Conservation (phyloP, 192 early-diverging fungal genomes). For the Podila epigama region DNA sequence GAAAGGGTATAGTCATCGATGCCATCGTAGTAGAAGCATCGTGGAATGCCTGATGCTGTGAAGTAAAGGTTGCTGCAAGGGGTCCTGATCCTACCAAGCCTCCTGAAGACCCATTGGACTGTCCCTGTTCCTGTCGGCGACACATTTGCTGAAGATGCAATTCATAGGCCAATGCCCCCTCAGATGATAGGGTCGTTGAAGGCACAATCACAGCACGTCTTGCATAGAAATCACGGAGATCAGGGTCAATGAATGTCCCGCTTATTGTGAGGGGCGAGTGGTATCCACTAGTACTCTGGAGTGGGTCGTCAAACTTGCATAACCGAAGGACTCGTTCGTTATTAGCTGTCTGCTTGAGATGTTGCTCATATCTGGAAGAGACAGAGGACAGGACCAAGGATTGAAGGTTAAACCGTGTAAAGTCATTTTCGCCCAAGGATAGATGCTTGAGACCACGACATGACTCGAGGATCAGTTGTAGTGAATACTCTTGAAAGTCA, state of each 20-base stretch:
- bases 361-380: neutral
- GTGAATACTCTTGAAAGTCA: constrained; percentile 42
- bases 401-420: constrained; percentile 26
- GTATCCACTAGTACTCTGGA: constrained; percentile 10
- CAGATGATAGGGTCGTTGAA: neutral
- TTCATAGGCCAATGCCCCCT: neutral
- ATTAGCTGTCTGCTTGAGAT: neutral
- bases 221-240: constrained; percentile 12
- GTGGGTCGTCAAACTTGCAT: constrained; percentile 33
- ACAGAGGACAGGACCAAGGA: neutral
- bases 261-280: neutral
- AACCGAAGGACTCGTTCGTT: neutral
- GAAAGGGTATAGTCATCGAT: no score
- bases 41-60: neutral
- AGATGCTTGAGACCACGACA: constrained; percentile 18
- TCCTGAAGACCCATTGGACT: no score
- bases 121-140: neutral
- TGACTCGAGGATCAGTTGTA: constrained; percentile 19
- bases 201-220: constrained; percentile 10
- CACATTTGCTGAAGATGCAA: neutral
- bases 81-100: no score
- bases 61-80: neutral
- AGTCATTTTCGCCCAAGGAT: constrained; percentile 35
- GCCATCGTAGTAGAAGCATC: neutral
- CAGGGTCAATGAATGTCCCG: neutral